Conservation (phyloP, 345 rosid species). For the Citrus sp. region DNA sequence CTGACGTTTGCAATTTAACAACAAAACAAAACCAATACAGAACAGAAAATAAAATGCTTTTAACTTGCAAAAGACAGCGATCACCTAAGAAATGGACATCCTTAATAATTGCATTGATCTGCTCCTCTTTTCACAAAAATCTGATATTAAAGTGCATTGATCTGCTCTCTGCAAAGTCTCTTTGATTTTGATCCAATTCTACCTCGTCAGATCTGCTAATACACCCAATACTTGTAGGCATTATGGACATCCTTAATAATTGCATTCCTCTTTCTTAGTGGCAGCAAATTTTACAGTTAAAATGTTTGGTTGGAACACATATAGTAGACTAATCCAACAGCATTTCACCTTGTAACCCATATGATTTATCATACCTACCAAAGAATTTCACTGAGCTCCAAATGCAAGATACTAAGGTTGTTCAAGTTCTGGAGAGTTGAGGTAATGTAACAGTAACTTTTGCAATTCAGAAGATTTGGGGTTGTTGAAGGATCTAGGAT, state of each 20-base stretch:
- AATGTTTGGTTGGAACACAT: not conserved
- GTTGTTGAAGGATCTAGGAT: no score
- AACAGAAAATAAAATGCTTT: not conserved
- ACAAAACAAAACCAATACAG: no score
- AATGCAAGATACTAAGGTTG: not conserved
- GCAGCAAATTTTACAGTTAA: not conserved
- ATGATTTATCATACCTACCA: not conserved
- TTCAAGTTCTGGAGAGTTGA: not conserved
- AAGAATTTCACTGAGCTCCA: not conserved
- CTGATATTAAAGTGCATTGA: not conserved
- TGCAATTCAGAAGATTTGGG: not conserved
- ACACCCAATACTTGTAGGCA: not conserved
- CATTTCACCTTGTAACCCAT: not conserved
- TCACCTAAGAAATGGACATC: not conserved
- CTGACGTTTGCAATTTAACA: not conserved
- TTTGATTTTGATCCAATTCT: not conserved
- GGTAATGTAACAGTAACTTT: not conserved
- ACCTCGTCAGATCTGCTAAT: not conserved
- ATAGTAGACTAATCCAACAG: not conserved
- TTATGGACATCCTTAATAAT: not conserved
- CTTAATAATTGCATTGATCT: no score
- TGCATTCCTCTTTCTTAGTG: not conserved
- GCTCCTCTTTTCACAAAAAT: not conserved
- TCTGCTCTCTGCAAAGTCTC: not conserved
- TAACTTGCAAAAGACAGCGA: not conserved